phyloP scores from a whole-genome alignment of 2,329 filamentous ascomycete species.

The Xylariaceae sp. region DNA sequence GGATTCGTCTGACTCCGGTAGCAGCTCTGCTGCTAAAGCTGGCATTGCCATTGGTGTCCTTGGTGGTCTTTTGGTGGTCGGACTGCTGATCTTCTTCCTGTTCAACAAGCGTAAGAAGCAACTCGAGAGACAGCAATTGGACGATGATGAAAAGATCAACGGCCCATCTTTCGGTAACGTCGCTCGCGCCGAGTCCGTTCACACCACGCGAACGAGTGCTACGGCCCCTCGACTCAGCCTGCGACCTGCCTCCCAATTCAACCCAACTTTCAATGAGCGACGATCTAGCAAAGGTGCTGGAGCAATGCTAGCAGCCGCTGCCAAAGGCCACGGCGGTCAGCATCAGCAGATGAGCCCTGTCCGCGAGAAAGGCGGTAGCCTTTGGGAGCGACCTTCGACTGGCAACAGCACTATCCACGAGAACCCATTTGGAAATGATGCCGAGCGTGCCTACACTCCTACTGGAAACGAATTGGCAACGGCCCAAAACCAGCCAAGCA shows the following conservation, averaged over 20 bases:
- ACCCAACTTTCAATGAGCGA: constrained; percentile 60
- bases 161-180: constrained; percentile 26
- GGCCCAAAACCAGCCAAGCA: constrained; percentile 25
- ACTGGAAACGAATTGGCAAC: constrained; percentile 30
- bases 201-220: constrained; percentile 40
- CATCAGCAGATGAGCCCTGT: constrained; percentile 13
- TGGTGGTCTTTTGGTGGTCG: constrained; percentile 61
- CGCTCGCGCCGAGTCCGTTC: constrained; percentile 29
- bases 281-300: constrained; percentile 45
- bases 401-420: constrained; percentile 45
- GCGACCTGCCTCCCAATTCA: constrained; percentile 78
- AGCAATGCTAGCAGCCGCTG: constrained; percentile 30
- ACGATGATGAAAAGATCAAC: constrained; percentile 62
- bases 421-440: constrained; percentile 69
- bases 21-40: constrained; percentile 54
- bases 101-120: constrained; percentile 69
- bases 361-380: constrained; percentile 30
- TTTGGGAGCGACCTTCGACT: constrained; percentile 46
- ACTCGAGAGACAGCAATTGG: constrained; percentile 43
- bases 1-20: constrained; percentile 16
- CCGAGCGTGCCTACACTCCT: constrained; percentile 40
- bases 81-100: constrained; percentile 66
- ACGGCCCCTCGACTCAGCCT: constrained; percentile 78
- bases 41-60: constrained; percentile 83
- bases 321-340: constrained; percentile 18